phyloP scores from a whole-genome alignment of 805 yeast genomes.

The Clavispora carvajalis region DNA sequence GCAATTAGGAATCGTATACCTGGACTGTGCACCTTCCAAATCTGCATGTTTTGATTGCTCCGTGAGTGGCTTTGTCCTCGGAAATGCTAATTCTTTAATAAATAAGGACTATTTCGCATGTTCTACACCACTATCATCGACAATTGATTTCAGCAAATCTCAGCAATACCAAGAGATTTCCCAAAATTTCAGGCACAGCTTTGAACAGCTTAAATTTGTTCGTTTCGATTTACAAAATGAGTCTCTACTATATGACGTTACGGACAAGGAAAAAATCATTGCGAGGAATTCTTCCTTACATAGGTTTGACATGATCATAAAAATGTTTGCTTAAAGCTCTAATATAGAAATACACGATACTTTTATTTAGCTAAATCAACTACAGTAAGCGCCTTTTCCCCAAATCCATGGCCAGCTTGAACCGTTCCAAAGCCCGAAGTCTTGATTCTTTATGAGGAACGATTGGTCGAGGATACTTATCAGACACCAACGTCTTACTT shows the following conservation, averaged over 20 bases:
- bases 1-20: conserved; percentile 11
- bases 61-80: conserved; percentile 4
- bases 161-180: conserved; percentile 7
- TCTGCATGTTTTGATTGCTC: conserved; percentile 8
- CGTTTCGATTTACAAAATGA: conserved; percentile 10
- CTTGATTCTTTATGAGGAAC: conserved; percentile 38
- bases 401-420: conserved; percentile 27
- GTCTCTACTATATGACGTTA: conserved; percentile 10
- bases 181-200: neutral
- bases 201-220: conserved; percentile 2
- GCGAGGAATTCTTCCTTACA: conserved; percentile 3
- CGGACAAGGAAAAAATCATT: neutral
- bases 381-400: conserved; percentile 9
- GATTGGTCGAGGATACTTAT: conserved; percentile 39
- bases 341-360: too few relatives aligned
- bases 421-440: conserved; percentile 39
- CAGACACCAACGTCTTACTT: conserved; percentile 10
- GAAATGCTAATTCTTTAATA: conserved; percentile 9
- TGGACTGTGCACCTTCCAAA: conserved; percentile 1
- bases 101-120: conserved; percentile 12
- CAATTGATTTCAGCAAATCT: conserved; percentile 5
- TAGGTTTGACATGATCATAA: conserved; percentile 5
- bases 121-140: conserved; percentile 7
- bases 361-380: too few relatives aligned
- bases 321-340: neutral